Conservation (phyloP, 164 flowering plant genomes). For the Houttuynia cordata region DNA sequence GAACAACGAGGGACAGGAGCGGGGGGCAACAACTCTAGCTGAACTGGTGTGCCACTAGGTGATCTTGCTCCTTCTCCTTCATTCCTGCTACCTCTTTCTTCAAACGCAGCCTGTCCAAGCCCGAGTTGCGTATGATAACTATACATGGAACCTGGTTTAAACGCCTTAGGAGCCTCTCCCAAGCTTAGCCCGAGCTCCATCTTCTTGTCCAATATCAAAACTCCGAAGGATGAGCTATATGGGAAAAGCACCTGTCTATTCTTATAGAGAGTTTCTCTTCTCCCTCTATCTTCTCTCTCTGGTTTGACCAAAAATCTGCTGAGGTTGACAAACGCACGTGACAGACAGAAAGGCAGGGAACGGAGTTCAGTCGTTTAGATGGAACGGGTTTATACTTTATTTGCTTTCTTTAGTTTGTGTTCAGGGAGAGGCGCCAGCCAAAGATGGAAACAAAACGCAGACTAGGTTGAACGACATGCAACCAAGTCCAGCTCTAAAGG, state of each 20-base stretch:
- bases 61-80: constrained; percentile 3
- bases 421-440: too few species aligned
- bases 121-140: constrained; percentile 1
- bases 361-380: too few species aligned
- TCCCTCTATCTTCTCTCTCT: not conserved
- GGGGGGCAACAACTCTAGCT: constrained; percentile 46
- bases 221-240: not conserved
- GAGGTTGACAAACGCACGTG: constrained; percentile 11
- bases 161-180: constrained; percentile 36
- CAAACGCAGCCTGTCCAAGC: constrained; percentile 2
- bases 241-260: constrained; percentile 7
- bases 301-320: constrained; percentile 41
- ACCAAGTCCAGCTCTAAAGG: too few species aligned
- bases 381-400: too few species aligned
- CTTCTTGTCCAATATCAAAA: not conserved
- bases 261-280: not conserved
- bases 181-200: constrained; percentile 66
- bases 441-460: too few species aligned
- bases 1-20: constrained; percentile 22
- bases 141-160: constrained; percentile 1
- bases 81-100: not conserved
- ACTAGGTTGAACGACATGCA: too few species aligned
- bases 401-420: too few species aligned
- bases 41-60: constrained; percentile 25
- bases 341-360: not conserved